phyloP scores from a whole-genome alignment of 352 stramenopile species.

The Pythium dissotocum region DNA sequence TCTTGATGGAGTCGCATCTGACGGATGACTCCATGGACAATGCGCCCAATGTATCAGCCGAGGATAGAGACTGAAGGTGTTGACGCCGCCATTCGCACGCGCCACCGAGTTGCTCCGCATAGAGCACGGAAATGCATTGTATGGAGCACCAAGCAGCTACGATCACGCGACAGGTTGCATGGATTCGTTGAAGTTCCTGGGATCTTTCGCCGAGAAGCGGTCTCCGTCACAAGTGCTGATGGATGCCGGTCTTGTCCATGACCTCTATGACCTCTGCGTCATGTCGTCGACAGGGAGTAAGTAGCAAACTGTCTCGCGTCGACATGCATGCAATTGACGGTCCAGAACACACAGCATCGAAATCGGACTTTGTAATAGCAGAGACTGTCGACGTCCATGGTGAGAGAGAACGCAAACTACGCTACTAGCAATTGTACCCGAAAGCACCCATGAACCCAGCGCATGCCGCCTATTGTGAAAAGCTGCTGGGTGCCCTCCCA shows the following conservation, averaged over 20 bases:
- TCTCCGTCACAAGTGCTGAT: neutral
- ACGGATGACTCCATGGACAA: no score
- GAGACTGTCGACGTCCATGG: neutral
- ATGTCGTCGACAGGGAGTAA: neutral
- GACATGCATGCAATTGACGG: neutral
- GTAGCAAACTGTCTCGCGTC: neutral
- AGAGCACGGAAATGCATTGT: no score
- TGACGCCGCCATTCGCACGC: no score
- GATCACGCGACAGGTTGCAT: neutral
- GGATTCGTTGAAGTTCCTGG: neutral
- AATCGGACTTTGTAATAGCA: no score
- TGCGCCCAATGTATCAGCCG: no score
- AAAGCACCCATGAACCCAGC: no score
- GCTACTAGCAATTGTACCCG: no score
- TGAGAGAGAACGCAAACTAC: no score
- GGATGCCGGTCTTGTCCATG: neutral
- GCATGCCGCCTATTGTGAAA: neutral
- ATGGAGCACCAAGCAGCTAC: no score
- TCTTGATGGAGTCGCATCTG: no score
- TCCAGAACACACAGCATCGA: neutral
- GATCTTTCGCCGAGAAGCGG: neutral
- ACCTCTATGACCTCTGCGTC: neutral
- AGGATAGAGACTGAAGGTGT: no score
- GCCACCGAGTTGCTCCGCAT: no score
- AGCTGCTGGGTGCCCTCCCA: neutral